Evolutionary conservation across 495 filamentous ascomycete species (phyloP).

Genomic region (Penicillium desertorum): DNA sequence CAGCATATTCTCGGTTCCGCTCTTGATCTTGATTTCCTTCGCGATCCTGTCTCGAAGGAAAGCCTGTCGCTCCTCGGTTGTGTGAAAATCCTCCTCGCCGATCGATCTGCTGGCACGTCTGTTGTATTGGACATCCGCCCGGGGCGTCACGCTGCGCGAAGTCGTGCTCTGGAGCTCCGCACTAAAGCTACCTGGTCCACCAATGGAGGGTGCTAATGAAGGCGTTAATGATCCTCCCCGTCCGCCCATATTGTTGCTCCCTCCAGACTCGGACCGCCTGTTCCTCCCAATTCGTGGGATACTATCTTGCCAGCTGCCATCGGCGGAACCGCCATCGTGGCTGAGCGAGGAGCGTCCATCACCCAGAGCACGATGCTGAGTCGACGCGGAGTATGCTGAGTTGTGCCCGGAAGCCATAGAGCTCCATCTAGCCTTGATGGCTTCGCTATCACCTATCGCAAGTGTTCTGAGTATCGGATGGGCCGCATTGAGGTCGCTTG

Average conservation of each 20-base stretch:
- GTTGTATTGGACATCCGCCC: conserved; percentile 58
- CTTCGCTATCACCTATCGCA: conserved; percentile 43
- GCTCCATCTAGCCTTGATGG: conserved; percentile 47
- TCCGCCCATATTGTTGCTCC: conserved; percentile 59
- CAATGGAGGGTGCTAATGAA: conserved; percentile 50
- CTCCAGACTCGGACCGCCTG: conserved; percentile 58
- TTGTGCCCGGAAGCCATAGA: conserved; percentile 52
- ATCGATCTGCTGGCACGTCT: conserved; percentile 61
- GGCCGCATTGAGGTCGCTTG: conserved; percentile 38
- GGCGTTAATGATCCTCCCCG: conserved; percentile 41
- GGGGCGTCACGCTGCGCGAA: conserved; percentile 66
- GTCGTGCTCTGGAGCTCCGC: conserved; percentile 79
- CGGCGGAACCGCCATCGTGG: conserved; percentile 54
- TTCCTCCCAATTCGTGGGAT: conserved; percentile 41
- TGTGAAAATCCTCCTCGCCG: conserved; percentile 56
- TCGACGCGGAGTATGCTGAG: conserved; percentile 60
- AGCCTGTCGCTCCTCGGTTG: conserved; percentile 72
- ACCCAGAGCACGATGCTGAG: conserved; percentile 62
- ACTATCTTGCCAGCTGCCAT: conserved; percentile 51
- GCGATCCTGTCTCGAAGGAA: conserved; percentile 78
- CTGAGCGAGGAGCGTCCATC: conserved; percentile 55
- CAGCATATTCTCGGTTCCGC: conserved; percentile 94
- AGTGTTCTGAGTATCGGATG: conserved; percentile 24
- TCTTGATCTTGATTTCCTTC: conserved; percentile 95
- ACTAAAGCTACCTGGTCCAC: conserved; percentile 88